Conservation (phyloP, 768 basidiomycete genomes). For the Cantharellus cinnabarinus region DNA sequence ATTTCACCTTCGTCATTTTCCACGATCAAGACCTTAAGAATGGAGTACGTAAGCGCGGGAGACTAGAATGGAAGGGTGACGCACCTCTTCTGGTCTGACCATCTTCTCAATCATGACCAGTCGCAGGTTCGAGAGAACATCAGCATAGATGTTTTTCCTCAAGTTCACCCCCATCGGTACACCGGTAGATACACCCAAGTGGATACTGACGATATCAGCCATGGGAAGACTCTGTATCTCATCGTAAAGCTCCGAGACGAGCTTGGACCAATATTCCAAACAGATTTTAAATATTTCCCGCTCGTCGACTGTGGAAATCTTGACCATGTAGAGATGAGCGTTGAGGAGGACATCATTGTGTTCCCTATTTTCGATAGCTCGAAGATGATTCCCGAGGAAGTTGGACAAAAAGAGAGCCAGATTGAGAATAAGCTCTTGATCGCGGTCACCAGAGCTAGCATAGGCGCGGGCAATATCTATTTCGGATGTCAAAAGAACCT, state of each 20-base stretch:
- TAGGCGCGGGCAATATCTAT: conserved; percentile 77
- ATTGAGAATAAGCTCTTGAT: conserved; percentile 93
- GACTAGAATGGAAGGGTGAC: background rate
- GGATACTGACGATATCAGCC: conserved; percentile 78
- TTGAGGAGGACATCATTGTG: conserved; percentile 89
- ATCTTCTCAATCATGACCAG: conserved; percentile 95
- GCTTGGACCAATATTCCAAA: conserved; percentile 90
- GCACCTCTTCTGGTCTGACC: conserved; percentile 98
- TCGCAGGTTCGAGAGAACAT: conserved; percentile 83
- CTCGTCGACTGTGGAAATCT: conserved; percentile 94
- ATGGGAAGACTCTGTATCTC: conserved; percentile 82
- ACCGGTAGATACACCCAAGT: conserved; percentile 36
- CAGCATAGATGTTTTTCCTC: conserved; percentile 87
- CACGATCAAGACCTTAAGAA: conserved; percentile 71
- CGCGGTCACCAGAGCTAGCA: conserved; percentile 68
- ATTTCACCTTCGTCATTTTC: conserved; percentile 99
- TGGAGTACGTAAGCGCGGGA: background rate
- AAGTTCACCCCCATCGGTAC: conserved; percentile 22
- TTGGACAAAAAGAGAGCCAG: conserved; percentile 94
- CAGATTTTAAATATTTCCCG: conserved; percentile 99
- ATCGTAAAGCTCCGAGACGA: conserved; percentile 91
- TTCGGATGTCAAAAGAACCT: background rate
- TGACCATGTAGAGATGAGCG: conserved; percentile 95
- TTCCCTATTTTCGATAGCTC: conserved; percentile 76
- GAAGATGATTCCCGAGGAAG: conserved; percentile 84